Base-by-base conservation (phyloP, 192 early-diverging fungal species). In the Endogone sp. region DNA sequence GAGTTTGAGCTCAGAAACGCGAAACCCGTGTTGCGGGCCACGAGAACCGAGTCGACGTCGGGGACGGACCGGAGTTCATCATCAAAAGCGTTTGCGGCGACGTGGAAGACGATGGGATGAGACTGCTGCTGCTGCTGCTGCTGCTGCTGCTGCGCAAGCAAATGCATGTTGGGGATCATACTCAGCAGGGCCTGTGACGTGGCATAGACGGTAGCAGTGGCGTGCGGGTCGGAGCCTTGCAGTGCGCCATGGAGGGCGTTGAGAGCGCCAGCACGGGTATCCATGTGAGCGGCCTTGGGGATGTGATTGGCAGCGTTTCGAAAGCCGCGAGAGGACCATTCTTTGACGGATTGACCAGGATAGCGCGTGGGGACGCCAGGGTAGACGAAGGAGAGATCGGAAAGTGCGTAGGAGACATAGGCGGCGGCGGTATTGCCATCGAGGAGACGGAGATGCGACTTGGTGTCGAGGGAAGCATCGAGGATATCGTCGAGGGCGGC, bases 371-470 rank as follows among this genome's bases (percentile, higher is more conserved):
- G 78, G 26, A 75, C 58, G 6, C 89, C 89, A 26, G 92, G 86
- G 78, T 95, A 97, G 67, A 96, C 85, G 81, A 94, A 97, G 55
- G 88, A 81, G 60, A 94, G 75, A 69, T 93, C 89, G 75, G 87
- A 90, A 8, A 97, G 82, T 26, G 82, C 84, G 72, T 94, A 93
- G 4, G 92, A 89, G 20, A 95, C 81, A 69, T 92, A 89, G 21
- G 88, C 81, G 2, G 88, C 79, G 3, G 90, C 93, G 20, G 84
- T 83, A 71, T 90, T 85, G 22, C 81, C 91, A 44, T 86, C 77
- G 10, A 85, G 72, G 16, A 81, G 68, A 29, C 76, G 81, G 37
- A 11, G 37, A 16, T 49, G 26, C 21, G 68, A 62, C 22, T 72
- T 56, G 11, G 57, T 57, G 60, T 32, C 64, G 63, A 68, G 63